These are phyloP conservation scores for Plasmodium vinckei DNA, from an alignment of 169 alveolate genomes.

Conservation along the genomic window DNA sequence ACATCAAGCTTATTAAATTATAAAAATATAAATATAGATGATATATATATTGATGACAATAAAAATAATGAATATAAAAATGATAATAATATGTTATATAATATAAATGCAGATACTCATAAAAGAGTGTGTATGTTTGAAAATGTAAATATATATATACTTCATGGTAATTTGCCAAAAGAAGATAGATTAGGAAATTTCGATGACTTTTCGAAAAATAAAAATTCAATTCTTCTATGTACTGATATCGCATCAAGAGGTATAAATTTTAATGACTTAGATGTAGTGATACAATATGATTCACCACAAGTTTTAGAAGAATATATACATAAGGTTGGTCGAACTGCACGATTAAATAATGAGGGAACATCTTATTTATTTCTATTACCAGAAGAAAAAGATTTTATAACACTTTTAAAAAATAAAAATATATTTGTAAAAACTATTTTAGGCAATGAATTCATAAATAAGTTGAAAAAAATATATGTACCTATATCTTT, in stretches of 20 bases:
- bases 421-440: constrained; percentile 30
- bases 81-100: neutral
- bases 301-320: constrained; percentile 95
- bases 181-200: constrained; percentile 80
- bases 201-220: constrained; percentile 76
- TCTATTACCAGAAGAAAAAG: constrained; percentile 76
- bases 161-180: constrained; percentile 83
- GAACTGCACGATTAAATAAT: constrained; percentile 93
- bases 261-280: constrained; percentile 92
- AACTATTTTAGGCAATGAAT: constrained; percentile 7
- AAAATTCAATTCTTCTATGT: constrained; percentile 87
- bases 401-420: constrained; percentile 13
- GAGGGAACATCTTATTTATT: constrained; percentile 81
- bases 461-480: constrained; percentile 14
- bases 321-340: constrained; percentile 95
- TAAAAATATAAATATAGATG: constrained; percentile 67
- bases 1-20: neutral
- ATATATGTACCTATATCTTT: constrained; percentile 16
- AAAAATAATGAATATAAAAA: neutral
- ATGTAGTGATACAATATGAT: constrained; percentile 93
- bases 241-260: constrained; percentile 97
- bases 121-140: constrained; percentile 27
- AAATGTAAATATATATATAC: constrained; percentile 70
- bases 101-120: constrained; percentile 33
- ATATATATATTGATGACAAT: constrained; percentile 5